Conservation (phyloP, 345 rosid genomes). For the Dimocarpus longan region DNA sequence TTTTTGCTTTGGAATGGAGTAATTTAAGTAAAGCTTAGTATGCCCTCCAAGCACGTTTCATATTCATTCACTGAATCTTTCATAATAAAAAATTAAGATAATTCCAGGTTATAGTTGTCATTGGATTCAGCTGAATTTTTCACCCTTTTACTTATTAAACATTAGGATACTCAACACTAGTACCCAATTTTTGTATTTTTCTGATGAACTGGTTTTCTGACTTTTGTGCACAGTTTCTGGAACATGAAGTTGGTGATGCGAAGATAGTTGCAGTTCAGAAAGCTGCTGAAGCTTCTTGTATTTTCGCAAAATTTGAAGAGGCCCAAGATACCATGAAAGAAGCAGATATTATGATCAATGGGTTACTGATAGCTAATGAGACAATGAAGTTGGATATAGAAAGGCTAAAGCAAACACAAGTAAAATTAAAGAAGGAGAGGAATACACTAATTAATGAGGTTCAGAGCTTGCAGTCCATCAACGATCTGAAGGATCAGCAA, state of each 20-base stretch:
- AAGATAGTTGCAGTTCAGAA: conserved; percentile 63
- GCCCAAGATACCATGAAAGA: conserved; percentile 83
- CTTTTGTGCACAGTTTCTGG: conserved; percentile 57
- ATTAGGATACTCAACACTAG: neutral
- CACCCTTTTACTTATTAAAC: neutral
- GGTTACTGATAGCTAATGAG: conserved; percentile 74
- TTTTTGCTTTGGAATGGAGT: neutral
- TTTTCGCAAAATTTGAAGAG: conserved; percentile 83
- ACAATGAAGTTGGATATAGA: conserved; percentile 65
- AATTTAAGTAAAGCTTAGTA: neutral
- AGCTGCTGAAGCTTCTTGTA: conserved; percentile 65
- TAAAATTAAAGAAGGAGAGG: conserved; percentile 53
- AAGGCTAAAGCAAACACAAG: conserved; percentile 51
- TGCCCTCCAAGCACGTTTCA: neutral
- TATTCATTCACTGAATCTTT: neutral
- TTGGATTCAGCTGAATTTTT: neutral
- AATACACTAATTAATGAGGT: conserved; percentile 52
- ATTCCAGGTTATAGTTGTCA: neutral
- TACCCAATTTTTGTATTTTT: neutral
- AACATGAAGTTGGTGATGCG: conserved; percentile 72
- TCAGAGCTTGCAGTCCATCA: conserved; percentile 57
- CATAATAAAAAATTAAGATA: neutral
- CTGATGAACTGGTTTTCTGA: conserved; percentile 8
- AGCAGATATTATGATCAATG: conserved; percentile 82
- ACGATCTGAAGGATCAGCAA: conserved; percentile 51